Evolutionary conservation across 2,329 filamentous ascomycete genomes (phyloP), one percentile per base, ranked within the genome.

Genomic region (Verticillium nubilum): DNA sequence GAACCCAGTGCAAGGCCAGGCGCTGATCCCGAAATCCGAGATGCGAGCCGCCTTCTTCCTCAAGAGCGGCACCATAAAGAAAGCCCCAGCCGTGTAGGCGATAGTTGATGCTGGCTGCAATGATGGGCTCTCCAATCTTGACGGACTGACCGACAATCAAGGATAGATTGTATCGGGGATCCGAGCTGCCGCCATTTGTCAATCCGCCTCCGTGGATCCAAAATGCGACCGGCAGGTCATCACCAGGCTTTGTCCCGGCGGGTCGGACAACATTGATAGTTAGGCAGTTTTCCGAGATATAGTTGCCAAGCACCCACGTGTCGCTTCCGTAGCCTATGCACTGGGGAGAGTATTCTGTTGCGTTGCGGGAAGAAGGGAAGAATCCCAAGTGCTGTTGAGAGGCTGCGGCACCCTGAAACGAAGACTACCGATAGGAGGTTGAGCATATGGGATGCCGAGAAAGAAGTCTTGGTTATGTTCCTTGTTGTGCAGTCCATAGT

Each of bases 361-460:
- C 80, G 59, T 73, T 66, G n/a, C 72, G n/a, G n/a, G n/a, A n/a
- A n/a, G n/a, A n/a, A n/a, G 70, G 7, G 67, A 61, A 4, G 68
- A 76, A 12, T 68, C 61, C 73, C 76, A 83, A 6, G 71, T 70
- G 27, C 70, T 65, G 57, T 81, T 78, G 15, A 86, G 68, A 27
- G 69, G 62, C 29, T 71, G 68, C 2, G 73, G 70, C 1, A 73
- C 69, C 29, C 69, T 66, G 63, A 73, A 75, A 12, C 84, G 77
- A 52, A 85, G 74, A 60, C 78, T 69, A 1, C 78, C 80, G 25
- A 81, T 72, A 0, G 84, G 84, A 23, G 82, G 78, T 59, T 81
- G 76, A 3, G 83, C 84, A 67, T 82, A 87, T 0, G 83, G 84
- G 12, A 87, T 69, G 25, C 70, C 73, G 17, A 73, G 67, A 64